phyloP scores from a whole-genome alignment of 352 stramenopile genomes.

The Phytophthora syringae region DNA sequence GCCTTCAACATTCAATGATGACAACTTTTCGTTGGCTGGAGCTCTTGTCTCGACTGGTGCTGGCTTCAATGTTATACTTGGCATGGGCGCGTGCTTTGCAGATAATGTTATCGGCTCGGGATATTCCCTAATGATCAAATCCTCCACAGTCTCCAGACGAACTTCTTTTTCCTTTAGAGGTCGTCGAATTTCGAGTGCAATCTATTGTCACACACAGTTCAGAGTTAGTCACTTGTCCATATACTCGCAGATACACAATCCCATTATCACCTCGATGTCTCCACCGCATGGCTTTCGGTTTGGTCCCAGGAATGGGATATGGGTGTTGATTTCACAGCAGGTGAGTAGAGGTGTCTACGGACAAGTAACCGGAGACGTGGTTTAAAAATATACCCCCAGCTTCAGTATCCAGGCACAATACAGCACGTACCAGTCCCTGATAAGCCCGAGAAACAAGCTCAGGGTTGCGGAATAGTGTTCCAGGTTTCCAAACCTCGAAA shows the following conservation, averaged over 20 bases:
- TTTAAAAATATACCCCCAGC: background rate
- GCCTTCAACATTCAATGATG: background rate
- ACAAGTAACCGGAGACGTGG: background rate
- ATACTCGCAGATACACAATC: background rate
- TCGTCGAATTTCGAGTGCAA: constrained; percentile 59
- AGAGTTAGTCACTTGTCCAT: constrained; percentile 6
- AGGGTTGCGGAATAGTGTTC: constrained; percentile 66
- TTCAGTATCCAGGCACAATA: background rate
- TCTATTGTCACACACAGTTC: constrained; percentile 35
- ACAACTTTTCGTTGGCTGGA: background rate
- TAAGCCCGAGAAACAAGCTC: constrained; percentile 72
- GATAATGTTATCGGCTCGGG: constrained; percentile 28
- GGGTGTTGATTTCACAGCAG: constrained; percentile 52
- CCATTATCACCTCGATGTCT: constrained; percentile 61
- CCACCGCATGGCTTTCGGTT: constrained; percentile 73
- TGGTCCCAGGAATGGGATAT: constrained; percentile 69
- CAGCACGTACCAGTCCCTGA: constrained; percentile 60
- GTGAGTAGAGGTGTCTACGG: constrained; percentile 56
- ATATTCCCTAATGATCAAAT: constrained; percentile 67
- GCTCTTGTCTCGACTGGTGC: background rate
- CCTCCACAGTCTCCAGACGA: constrained; percentile 45
- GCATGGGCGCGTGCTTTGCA: constrained; percentile 12
- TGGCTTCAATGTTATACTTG: constrained; percentile 22
- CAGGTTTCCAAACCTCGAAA: constrained; percentile 79
- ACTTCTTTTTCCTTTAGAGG: constrained; percentile 75